phyloP scores from a whole-genome alignment of 495 filamentous ascomycete genomes.

The Rostrohypoxylon terebratum region DNA sequence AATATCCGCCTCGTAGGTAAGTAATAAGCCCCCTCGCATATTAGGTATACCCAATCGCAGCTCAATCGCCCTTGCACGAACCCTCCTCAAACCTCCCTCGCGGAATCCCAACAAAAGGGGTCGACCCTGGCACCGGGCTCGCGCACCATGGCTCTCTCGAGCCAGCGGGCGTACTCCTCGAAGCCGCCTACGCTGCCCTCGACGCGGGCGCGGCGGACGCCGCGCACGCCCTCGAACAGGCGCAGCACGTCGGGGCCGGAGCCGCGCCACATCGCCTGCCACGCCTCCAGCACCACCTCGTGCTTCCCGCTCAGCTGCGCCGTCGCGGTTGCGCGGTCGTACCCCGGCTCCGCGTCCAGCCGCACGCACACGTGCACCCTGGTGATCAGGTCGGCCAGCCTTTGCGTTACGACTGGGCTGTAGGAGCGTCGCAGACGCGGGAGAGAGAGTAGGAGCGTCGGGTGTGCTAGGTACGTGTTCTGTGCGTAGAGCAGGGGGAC shows the following conservation, averaged over 20 bases:
- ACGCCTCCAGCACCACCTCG: constrained; percentile 60
- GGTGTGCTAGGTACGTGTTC: constrained; percentile 66
- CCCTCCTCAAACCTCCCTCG: constrained; percentile 52
- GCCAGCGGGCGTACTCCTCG: constrained; percentile 59
- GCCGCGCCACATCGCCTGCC: constrained; percentile 59
- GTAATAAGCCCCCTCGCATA: too few relatives aligned
- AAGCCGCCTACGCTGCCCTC: constrained; percentile 56
- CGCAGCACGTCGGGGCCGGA: constrained; percentile 54
- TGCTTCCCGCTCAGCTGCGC: constrained; percentile 57
- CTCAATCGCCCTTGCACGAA: not conserved
- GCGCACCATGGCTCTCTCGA: constrained; percentile 59
- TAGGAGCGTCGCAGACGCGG: constrained; percentile 55
- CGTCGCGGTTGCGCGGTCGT: constrained; percentile 42
- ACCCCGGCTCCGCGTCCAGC: constrained; percentile 60
- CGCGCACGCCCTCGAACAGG: constrained; percentile 64
- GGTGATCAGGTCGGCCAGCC: constrained; percentile 52
- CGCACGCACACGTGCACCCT: constrained; percentile 59
- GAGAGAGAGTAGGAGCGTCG: constrained; percentile 56
- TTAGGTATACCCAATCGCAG: too few relatives aligned
- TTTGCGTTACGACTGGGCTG: constrained; percentile 49
- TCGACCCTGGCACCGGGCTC: constrained; percentile 40
- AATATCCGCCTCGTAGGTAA: not conserved
- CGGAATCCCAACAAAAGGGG: constrained; percentile 43
- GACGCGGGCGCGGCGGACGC: constrained; percentile 57
- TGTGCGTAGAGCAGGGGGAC: constrained; percentile 59